Evolutionary conservation across 2,329 filamentous ascomycete genomes (phyloP), one percentile per base, ranked within the genome.

Genomic region (Grosmannia huntii): DNA sequence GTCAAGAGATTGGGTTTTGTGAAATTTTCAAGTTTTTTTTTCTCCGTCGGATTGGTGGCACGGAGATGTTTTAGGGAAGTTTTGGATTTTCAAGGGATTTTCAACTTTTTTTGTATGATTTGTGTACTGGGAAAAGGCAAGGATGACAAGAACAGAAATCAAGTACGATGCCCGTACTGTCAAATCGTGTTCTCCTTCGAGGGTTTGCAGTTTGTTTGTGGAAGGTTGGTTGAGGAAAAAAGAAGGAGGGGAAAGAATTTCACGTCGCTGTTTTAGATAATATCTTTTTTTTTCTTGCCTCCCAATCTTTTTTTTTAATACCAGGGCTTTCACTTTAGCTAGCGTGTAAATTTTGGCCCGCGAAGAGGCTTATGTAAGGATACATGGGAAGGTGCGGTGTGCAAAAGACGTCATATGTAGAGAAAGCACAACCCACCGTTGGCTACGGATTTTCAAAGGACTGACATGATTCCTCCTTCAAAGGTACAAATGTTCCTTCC

Each of bases 41-140:
- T 28, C 57, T 63, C 57, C 61, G 61, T 56, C 60, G 53, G 62
- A 56, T 61, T 61, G 44, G 46, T 59, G 53, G 55, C 54, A 50
- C 55, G 62, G 57, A 62, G 60, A 52, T 53, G 59, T 57, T 59
- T 51, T 60, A 50, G 49, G 48, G 14, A 28, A 61, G 67, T 68
- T 71, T 65, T 46, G 63, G 64, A 67, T 72, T 75, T 74, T 74
- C 69, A 68, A 59, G 63, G 70, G 71, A 73, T 82, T 83, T 80
- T 77, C 73, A 72, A 71, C 66, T 81, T 83, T 83, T 83, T 83
- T 83, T 82, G 77, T 71, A 68, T 73, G 72, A 71, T 79, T 80
- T 73, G 74, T 69, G 72, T 70, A 66, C 64, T 72, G 71, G 69
- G 69, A 66, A 69, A 74, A 74, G 73, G 67, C 66, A 64, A 76